These are phyloP conservation scores for Calycina herbarum DNA, from an alignment of 2,329 filamentous ascomycete species.

Conservation along the genomic window DNA sequence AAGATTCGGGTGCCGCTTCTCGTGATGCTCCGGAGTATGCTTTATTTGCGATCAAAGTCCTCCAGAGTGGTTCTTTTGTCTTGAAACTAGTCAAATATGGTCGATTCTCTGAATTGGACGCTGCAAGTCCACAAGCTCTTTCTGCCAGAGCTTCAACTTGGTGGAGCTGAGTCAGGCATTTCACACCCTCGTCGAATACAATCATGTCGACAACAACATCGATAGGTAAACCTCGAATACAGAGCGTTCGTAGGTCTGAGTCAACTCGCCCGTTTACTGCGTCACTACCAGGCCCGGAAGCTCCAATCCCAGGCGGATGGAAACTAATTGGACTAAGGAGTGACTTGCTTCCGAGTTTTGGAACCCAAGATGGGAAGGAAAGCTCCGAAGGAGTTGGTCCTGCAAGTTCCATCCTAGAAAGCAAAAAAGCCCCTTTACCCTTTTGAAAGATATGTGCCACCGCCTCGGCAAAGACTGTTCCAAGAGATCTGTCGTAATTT, in stretches of 20 bases:
- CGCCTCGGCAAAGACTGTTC: not conserved
- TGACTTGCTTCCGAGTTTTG: not conserved
- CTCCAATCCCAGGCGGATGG: constrained; percentile 3
- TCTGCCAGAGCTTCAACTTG: not conserved
- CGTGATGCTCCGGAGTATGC: not conserved
- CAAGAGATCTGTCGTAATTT: not conserved
- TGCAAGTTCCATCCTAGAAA: not conserved
- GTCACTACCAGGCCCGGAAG: not conserved
- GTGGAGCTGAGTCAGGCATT: not conserved
- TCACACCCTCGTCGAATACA: not conserved
- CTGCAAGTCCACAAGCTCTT: not conserved
- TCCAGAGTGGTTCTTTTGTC: constrained; percentile 6
- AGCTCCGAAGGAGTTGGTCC: not conserved
- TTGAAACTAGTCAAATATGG: not conserved
- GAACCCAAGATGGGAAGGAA: constrained; percentile 3
- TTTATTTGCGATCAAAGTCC: constrained; percentile 1
- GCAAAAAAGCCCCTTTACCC: not conserved
- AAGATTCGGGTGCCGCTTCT: not conserved
- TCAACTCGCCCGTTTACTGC: not conserved
- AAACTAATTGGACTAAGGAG: not conserved
- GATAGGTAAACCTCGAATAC: not conserved
- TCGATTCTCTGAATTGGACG: not conserved
- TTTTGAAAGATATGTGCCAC: not conserved
- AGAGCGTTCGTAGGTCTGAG: not conserved
- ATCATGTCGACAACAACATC: not conserved